Evolutionary conservation across 2,329 filamentous ascomycete species (phyloP).

Genomic region (Remersonia thermophila): DNA sequence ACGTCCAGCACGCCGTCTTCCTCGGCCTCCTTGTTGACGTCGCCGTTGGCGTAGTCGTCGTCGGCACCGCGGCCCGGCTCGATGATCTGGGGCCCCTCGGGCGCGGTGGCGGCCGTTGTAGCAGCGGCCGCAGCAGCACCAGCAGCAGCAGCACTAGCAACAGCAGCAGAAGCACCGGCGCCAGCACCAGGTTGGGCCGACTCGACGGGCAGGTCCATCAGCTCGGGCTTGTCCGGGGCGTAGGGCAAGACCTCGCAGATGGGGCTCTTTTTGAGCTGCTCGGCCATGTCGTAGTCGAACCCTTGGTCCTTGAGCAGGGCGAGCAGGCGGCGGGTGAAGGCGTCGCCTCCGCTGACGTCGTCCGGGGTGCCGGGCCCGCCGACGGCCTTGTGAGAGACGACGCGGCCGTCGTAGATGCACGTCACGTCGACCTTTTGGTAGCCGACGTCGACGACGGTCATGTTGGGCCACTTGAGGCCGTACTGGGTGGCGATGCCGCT

Average conservation of each 20-base stretch:
- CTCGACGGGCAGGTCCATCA: constrained; percentile 39
- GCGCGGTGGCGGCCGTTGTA: constrained; percentile 6
- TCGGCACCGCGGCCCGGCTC: constrained; percentile 21
- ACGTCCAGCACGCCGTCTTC: constrained; percentile 72
- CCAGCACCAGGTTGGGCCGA: no score
- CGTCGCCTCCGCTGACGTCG: constrained; percentile 66
- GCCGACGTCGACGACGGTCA: constrained; percentile 84
- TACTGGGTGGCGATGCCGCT: constrained; percentile 80
- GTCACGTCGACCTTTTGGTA: constrained; percentile 88
- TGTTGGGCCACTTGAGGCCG: constrained; percentile 59
- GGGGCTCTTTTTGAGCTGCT: constrained; percentile 54
- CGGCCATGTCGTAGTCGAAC: constrained; percentile 54
- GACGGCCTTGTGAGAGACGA: constrained; percentile 55
- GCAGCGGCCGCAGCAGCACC: constrained; percentile 6
- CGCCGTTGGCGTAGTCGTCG: constrained; percentile 24
- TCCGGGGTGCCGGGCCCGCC: constrained; percentile 30
- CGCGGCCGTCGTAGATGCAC: constrained; percentile 69
- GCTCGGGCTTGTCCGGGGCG: constrained; percentile 28
- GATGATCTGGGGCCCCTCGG: constrained; percentile 24
- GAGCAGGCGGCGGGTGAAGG: constrained; percentile 64
- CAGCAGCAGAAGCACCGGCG: no score
- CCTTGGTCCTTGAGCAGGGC: constrained; percentile 48
- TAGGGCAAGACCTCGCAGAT: constrained; percentile 57
- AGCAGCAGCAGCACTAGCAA: no score
- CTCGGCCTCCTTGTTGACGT: constrained; percentile 29